These are phyloP conservation scores for Dipodascus albidus DNA, from an alignment of 805 yeast species.

Conservation along the genomic window DNA sequence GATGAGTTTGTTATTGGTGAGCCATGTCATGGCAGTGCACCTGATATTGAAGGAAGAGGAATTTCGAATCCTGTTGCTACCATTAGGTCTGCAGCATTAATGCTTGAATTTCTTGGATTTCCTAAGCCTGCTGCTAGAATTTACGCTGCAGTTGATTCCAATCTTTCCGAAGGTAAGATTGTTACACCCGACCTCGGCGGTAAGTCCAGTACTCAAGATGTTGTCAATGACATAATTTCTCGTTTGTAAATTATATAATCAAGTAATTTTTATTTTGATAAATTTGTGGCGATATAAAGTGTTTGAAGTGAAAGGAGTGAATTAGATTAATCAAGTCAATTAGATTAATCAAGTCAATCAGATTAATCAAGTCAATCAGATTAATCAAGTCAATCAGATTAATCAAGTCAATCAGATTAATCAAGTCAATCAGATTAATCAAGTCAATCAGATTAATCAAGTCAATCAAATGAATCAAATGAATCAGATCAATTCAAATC, in stretches of 20 bases:
- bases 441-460: too few relatives aligned
- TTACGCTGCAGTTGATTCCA: slow-evolving; percentile 89
- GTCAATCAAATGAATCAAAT: too few relatives aligned
- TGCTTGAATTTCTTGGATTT: slow-evolving; percentile 95
- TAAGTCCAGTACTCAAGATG: slow-evolving; percentile 72
- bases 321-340: too few relatives aligned
- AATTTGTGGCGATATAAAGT: too few relatives aligned
- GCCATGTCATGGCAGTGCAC: slow-evolving; percentile 99
- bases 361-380: too few relatives aligned
- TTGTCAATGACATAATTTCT: slow-evolving; percentile 67
- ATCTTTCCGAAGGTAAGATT: slow-evolving; percentile 64
- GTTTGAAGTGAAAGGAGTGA: too few relatives aligned
- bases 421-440: too few relatives aligned
- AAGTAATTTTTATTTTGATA: too few relatives aligned
- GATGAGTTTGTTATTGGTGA: slow-evolving; percentile 94
- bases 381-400: too few relatives aligned
- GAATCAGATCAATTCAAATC: too few relatives aligned
- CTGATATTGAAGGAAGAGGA: slow-evolving; percentile 85
- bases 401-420: too few relatives aligned
- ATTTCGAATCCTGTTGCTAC: slow-evolving; percentile 92
- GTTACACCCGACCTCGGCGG: slow-evolving; percentile 97
- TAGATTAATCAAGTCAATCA: too few relatives aligned
- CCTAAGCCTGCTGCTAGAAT: slow-evolving; percentile 83
- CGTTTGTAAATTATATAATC: slow-evolving; percentile 31
- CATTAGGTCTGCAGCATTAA: slow-evolving; percentile 91